These are phyloP conservation scores for Mycena sp. DNA, from an alignment of 1,284 basidiomycete genomes.

Conservation along the genomic window DNA sequence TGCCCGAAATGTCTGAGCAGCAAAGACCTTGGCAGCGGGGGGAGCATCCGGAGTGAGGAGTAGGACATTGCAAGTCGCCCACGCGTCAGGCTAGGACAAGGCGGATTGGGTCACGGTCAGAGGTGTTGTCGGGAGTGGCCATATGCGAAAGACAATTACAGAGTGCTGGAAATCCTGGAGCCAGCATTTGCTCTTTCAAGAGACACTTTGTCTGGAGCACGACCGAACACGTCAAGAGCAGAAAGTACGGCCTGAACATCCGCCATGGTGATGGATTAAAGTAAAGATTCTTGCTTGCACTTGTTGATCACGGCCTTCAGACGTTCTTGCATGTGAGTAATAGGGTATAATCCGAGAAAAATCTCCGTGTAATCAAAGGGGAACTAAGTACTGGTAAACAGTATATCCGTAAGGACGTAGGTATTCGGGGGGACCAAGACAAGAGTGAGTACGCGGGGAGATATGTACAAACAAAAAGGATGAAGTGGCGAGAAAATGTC, in stretches of 20 bases:
- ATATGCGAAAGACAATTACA: constrained; percentile 83
- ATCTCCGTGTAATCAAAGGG: constrained; percentile 21
- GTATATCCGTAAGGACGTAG: constrained; percentile 30
- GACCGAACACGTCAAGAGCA: constrained; percentile 78
- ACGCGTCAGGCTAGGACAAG: constrained; percentile 89
- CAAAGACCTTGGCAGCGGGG: constrained; percentile 88
- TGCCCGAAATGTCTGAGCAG: constrained; percentile 95
- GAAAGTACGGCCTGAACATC: constrained; percentile 76
- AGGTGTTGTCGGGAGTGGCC: constrained; percentile 65
- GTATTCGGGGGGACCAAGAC: constrained; percentile 32
- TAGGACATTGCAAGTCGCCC: constrained; percentile 93
- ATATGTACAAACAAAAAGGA: constrained; percentile 44
- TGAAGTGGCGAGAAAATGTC: constrained; percentile 44
- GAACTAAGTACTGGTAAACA: constrained; percentile 13
- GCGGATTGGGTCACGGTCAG: constrained; percentile 64
- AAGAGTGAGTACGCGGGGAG: constrained; percentile 39
- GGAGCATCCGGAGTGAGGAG: constrained; percentile 86
- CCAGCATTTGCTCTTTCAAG: constrained; percentile 92
- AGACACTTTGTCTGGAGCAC: constrained; percentile 83
- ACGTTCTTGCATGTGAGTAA: neutral
- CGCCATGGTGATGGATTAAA: constrained; percentile 55
- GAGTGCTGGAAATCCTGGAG: constrained; percentile 97
- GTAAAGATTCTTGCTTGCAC: constrained; percentile 1
- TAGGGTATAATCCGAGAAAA: constrained; percentile 27
- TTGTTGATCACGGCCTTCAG: constrained; percentile 39